These are phyloP conservation scores for Mycena belliarum DNA, from an alignment of 768 basidiomycete species.

Conservation along the genomic window DNA sequence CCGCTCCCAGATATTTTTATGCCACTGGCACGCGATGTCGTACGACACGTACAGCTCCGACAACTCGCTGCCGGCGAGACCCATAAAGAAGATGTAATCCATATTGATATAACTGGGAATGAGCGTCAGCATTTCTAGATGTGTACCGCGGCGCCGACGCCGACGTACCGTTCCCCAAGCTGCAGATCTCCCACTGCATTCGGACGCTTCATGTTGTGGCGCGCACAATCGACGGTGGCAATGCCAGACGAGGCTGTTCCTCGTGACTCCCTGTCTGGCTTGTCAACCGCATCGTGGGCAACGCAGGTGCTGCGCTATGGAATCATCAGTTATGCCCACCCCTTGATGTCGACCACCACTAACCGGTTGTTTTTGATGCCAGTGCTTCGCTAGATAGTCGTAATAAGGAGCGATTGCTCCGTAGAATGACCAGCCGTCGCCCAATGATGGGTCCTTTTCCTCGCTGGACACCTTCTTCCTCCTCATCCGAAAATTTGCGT, in stretches of 20 bases:
- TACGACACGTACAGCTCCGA: too few species aligned
- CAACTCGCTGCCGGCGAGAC: too few species aligned
- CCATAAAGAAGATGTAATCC: too few species aligned
- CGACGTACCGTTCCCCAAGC: constrained; percentile 22
- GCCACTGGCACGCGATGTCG: too few species aligned
- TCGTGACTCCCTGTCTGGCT: constrained; percentile 7
- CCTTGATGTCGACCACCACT: background rate
- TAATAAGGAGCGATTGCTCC: constrained; percentile 1
- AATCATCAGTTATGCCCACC: background rate
- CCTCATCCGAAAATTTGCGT: constrained; percentile 15
- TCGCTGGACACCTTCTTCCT: constrained; percentile 13
- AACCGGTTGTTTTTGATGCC: background rate
- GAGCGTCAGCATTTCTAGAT: constrained; percentile 16
- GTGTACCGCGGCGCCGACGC: constrained; percentile 13
- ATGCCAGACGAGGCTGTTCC: constrained; percentile 22
- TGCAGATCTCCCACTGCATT: too few species aligned
- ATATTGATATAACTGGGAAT: constrained; percentile 14
- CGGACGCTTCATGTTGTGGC: constrained; percentile 16
- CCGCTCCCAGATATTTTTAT: constrained; percentile 21
- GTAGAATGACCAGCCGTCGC: constrained; percentile 18
- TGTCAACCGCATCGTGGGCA: too few species aligned
- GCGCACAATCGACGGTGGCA: constrained; percentile 20
- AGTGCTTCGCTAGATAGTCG: background rate
- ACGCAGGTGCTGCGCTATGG: constrained; percentile 4
- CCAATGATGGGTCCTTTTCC: constrained; percentile 17